Conservation (phyloP, 352 stramenopile species). For the Nothophytophthora sp. region DNA sequence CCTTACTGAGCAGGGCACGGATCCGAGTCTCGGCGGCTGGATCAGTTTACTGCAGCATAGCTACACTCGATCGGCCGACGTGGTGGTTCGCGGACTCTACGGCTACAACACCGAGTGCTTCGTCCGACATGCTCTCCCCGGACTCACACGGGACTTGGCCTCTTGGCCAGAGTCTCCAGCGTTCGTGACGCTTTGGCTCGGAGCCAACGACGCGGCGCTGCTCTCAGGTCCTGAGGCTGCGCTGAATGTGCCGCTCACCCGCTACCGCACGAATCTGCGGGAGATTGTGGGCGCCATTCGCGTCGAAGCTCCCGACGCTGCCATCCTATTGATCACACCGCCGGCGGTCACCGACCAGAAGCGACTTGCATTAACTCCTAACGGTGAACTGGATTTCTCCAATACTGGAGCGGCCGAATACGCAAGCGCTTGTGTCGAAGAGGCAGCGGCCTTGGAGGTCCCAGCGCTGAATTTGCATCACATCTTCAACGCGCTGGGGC, state of each 20-base stretch:
- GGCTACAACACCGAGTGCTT: conserved; percentile 61
- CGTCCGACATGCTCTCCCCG: conserved; percentile 25
- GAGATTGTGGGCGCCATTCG: conserved; percentile 31
- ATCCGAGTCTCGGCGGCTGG: conserved; percentile 39
- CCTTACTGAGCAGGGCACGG: conserved; percentile 45
- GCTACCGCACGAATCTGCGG: conserved; percentile 46
- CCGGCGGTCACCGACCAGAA: conserved; percentile 26
- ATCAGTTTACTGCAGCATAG: conserved; percentile 37
- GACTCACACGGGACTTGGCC: conserved; percentile 25
- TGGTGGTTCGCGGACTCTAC: conserved; percentile 51
- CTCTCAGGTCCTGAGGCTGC: conserved; percentile 20
- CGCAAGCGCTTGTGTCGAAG: conserved; percentile 23
- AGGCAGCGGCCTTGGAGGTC: conserved; percentile 8
- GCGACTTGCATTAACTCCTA: conserved; percentile 9
- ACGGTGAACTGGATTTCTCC: conserved; percentile 33
- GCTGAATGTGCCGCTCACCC: conserved; percentile 45
- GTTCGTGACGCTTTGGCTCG: conserved; percentile 58
- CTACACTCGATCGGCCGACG: conserved; percentile 53
- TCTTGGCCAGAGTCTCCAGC: conserved; percentile 21
- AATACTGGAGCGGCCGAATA: conserved; percentile 25
- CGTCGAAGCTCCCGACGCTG: conserved; percentile 13
- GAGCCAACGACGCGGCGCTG: conserved; percentile 61
- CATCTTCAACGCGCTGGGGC: conserved; percentile 22
- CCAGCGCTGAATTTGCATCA: conserved; percentile 23
- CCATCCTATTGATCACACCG: conserved; percentile 31